Base-by-base conservation (phyloP, 305 asterid genomes). In the Solanum hybrid region DNA sequence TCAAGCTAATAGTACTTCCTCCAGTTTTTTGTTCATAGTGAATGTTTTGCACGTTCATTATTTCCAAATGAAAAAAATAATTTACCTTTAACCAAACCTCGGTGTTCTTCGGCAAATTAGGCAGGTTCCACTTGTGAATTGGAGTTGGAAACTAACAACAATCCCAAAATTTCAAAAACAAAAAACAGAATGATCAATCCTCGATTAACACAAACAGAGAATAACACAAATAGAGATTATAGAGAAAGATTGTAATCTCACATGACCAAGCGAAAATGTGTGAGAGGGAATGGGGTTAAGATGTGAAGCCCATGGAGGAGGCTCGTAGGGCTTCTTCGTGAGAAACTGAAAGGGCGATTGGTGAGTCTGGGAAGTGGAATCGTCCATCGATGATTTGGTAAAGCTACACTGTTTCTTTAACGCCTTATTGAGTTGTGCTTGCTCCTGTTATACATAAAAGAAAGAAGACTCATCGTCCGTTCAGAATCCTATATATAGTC, bases 71-170 rank as follows among this genome's bases (percentile, higher is more conserved):
- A 3, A 51, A 73, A 78, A 89, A 5, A 29, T 13, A 2, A 61
- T 79, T 88, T 92, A 97, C 99, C 99, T 97, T 97, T 92, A 97
- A 86, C 94, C 96, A 97, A 89, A 97, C 97, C 92, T 96, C 96
- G n/a, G 98, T 96, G 80, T 94, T 85, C 89, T 92, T 94, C 11
- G 99, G 99, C 94, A 97, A 91, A 95, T 96, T 94, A n/a, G 99
- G 99, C 83, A 97, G 96, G 90, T 93, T 95, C 99, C 99, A 97
- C 89, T 92, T 92, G 94, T 97, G 98, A 92, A 97, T 95, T 86
- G 99, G 99, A 90, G 98, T 96, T 0, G 99, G 99, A 90, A 96
- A 94, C 99, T 97, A 83, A 69, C 11, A 22, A 86, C 9, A 73
- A 11, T 36, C 2, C 10, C 87, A 51, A 82, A 80, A 0, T 40